Evolutionary conservation across 352 stramenopile genomes (phyloP).

Genomic region (Phytophthora uliginosa): DNA sequence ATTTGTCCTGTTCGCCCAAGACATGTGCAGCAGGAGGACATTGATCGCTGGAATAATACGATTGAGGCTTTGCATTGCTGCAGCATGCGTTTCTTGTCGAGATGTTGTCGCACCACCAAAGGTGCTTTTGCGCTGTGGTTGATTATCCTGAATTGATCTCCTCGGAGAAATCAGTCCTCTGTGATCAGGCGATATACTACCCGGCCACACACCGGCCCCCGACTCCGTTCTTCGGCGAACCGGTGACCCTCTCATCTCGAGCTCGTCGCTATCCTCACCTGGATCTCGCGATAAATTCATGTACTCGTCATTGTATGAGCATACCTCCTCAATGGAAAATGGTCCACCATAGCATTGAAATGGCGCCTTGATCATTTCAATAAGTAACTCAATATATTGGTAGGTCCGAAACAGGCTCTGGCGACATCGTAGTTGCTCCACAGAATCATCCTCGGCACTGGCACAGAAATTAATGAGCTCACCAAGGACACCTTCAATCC

Average conservation of each 20-base stretch:
- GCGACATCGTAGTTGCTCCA: slow-evolving; percentile 39
- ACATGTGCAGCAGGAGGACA: slow-evolving; percentile 69
- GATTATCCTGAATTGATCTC: slow-evolving; percentile 36
- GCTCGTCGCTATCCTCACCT: slow-evolving; percentile 35
- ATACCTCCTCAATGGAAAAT: slow-evolving; percentile 68
- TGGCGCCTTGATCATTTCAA: slow-evolving; percentile 73
- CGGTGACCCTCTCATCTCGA: slow-evolving; percentile 35
- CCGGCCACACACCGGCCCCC: slow-evolving; percentile 1
- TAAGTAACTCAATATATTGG: slow-evolving; percentile 68
- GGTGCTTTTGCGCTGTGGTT: slow-evolving; percentile 41
- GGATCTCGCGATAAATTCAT: slow-evolving; percentile 37
- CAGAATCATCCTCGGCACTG: slow-evolving; percentile 36
- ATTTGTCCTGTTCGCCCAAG: slow-evolving; percentile 62
- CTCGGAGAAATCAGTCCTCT: slow-evolving; percentile 33
- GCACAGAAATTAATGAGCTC: slow-evolving; percentile 64
- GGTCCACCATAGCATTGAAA: slow-evolving; percentile 70
- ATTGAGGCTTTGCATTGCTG: slow-evolving; percentile 64
- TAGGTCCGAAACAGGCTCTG: slow-evolving; percentile 71
- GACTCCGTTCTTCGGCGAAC: slow-evolving; percentile 28
- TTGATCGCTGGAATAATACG: slow-evolving; percentile 71
- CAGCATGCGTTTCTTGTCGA: slow-evolving; percentile 41
- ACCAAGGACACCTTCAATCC: slow-evolving; percentile 50
- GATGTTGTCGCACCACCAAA: slow-evolving; percentile 15
- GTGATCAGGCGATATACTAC: slow-evolving; percentile 13
- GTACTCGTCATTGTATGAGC: slow-evolving; percentile 59